Base-by-base conservation (phyloP, 2,329 filamentous ascomycete species). In the Ophiostoma ips region DNA sequence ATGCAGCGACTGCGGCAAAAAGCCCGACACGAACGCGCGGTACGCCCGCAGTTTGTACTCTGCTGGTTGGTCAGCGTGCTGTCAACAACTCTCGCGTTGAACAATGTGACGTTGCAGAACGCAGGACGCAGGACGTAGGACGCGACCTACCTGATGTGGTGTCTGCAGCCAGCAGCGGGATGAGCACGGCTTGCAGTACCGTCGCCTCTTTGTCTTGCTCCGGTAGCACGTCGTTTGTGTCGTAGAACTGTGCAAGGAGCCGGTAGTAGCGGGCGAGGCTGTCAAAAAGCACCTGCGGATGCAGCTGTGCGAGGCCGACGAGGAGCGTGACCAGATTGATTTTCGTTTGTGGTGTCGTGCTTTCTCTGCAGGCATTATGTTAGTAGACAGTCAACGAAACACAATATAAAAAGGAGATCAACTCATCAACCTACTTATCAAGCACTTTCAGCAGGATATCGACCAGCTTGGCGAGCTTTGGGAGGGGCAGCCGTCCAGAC, bases 1-100 rank as follows among this genome's bases (percentile, higher is more conserved):
- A 1, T 49, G 37, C 2, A 77, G 49, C 13, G 58, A 56, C 13
- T 58, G 58, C 1, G 65, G 59, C 10, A 73, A 52, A 51, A 71
- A 71, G 4, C 58, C 57, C n/a, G 61, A 58, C 2, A 64, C 64
- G 48, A 72, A 62, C 4, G 64, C 62, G 19, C 53, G 50, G 35
- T 70, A 70, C 1, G 63, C 62, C 2, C 30, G 40, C 12, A 15
- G 40, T 10, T 15, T 8, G 10, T 16, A 43, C 15, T 16, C 15
- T n/a, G 15, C 40, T 30, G n/a, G 8, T 8, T 28, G 15, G 10
- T 11, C 31, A 31, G 30, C 7, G 3, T 13, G n/a, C n/a, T 40
- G 40, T 43, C 11, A 30, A 21, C 16, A 30, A 43, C 10, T 18
- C 18, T 16, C 18, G 6, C 16, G 10, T 30, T 16, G 7, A 19